These are phyloP conservation scores for Fragaria iinumae DNA, from an alignment of 306 rosid genomes.

Conservation along the genomic window DNA sequence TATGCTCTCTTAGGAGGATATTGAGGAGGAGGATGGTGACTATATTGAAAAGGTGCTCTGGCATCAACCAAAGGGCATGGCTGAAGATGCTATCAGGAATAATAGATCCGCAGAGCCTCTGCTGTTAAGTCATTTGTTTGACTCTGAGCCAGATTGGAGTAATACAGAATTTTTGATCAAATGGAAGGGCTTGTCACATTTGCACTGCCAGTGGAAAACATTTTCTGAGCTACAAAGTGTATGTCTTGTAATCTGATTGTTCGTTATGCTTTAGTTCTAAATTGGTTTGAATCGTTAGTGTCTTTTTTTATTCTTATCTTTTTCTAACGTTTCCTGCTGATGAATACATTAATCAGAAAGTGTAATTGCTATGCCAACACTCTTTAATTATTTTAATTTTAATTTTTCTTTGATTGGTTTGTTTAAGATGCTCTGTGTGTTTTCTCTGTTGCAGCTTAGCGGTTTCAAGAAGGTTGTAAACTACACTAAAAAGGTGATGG, in stretches of 20 bases:
- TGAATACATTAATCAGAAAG: not conserved
- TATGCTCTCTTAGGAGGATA: constrained; percentile 65
- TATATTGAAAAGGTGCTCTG: constrained; percentile 94
- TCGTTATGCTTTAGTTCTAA: constrained; percentile 23
- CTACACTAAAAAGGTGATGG: constrained; percentile 83
- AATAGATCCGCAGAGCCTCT: constrained; percentile 75
- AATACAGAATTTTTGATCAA: constrained; percentile 84
- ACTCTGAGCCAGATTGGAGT: constrained; percentile 81
- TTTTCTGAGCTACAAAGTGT: constrained; percentile 93
- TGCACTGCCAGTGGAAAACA: constrained; percentile 97
- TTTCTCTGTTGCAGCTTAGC: constrained; percentile 77
- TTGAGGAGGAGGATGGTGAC: constrained; percentile 95
- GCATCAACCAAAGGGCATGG: constrained; percentile 94
- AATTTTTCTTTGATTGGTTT: constrained; percentile 12
- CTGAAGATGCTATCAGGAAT: constrained; percentile 80
- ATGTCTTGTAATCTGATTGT: constrained; percentile 33
- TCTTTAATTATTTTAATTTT: constrained; percentile 14
- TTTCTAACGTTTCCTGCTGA: not conserved
- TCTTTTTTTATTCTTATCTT: not conserved
- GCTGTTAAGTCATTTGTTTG: constrained; percentile 76
- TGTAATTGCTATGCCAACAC: constrained; percentile 16
- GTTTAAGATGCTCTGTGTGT: constrained; percentile 27
- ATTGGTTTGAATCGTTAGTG: not conserved
- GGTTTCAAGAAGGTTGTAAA: constrained; percentile 97
- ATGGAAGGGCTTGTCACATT: constrained; percentile 99